Evolutionary conservation across 2,329 filamentous ascomycete genomes (phyloP).

Genomic region (Anisogramma anomala): DNA sequence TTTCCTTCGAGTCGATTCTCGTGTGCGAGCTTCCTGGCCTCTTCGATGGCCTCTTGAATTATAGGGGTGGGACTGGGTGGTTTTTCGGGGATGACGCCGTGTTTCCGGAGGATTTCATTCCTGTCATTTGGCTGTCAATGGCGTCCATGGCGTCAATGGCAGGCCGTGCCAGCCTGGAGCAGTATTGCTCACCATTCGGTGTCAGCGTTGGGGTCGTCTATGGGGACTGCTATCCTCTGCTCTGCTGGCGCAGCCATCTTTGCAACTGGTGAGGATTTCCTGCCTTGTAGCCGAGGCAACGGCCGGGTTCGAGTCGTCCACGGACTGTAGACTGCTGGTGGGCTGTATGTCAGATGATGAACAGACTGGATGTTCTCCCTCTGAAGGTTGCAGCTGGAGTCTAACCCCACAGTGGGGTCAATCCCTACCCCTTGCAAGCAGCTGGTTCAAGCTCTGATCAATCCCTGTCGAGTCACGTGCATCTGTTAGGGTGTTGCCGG

Average conservation of each 20-base stretch:
- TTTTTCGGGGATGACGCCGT: slow-evolving; percentile 96
- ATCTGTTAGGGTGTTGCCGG: too few relatives aligned
- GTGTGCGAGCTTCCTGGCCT: slow-evolving; percentile 72
- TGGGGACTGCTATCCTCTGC: slow-evolving; percentile 63
- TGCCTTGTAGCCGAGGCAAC: neutral
- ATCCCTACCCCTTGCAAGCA: neutral
- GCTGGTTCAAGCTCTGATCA: slow-evolving; percentile 2
- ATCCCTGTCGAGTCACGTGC: too few relatives aligned
- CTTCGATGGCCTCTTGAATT: slow-evolving; percentile 85
- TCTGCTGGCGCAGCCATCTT: slow-evolving; percentile 51
- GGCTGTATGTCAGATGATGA: neutral
- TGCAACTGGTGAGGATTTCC: slow-evolving; percentile 4
- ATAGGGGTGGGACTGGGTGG: slow-evolving; percentile 88
- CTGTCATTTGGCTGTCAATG: slow-evolving; percentile 35
- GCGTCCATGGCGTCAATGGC: too few relatives aligned
- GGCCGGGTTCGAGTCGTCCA: neutral
- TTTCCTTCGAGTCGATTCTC: slow-evolving; percentile 92
- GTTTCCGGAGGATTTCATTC: slow-evolving; percentile 97
- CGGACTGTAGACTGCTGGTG: neutral
- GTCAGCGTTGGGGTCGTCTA: slow-evolving; percentile 91
- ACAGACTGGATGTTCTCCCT: neutral
- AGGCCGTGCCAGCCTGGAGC: neutral
- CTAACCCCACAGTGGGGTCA: slow-evolving; percentile 5
- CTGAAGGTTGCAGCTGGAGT: too few relatives aligned
- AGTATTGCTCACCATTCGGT: slow-evolving; percentile 69